These are phyloP conservation scores for Globisporangium cylindrosporum DNA, from an alignment of 352 stramenopile genomes.

Conservation along the genomic window DNA sequence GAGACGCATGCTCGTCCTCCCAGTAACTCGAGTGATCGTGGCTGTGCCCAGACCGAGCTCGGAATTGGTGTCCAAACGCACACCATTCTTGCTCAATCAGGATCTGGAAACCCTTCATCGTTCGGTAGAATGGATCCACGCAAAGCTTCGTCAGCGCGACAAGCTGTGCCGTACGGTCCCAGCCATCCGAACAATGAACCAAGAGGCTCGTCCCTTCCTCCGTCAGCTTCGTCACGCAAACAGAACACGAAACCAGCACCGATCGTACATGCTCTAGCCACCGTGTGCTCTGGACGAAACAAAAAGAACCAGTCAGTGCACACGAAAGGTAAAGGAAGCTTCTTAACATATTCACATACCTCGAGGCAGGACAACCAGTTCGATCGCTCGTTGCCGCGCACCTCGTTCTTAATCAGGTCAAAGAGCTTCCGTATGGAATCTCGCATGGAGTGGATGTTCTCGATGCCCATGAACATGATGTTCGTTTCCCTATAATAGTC, in stretches of 20 bases:
- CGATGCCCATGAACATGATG: slow-evolving; percentile 87
- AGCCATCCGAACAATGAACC: slow-evolving; percentile 99
- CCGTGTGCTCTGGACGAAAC: slow-evolving; percentile 47
- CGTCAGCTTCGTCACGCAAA: slow-evolving; percentile 86
- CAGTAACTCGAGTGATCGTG: slow-evolving; percentile 72
- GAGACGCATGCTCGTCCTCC: slow-evolving; percentile 96
- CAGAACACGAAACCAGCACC: slow-evolving; percentile 87
- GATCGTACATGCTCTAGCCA: slow-evolving; percentile 84
- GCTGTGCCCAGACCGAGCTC: slow-evolving; percentile 78
- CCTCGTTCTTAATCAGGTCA: slow-evolving; percentile 85
- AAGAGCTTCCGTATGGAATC: slow-evolving; percentile 81
- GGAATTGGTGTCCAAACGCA: slow-evolving; percentile 98
- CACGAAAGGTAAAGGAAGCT: background rate
- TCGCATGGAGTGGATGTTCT: slow-evolving; percentile 93
- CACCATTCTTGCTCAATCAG: slow-evolving; percentile 99
- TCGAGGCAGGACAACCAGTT: slow-evolving; percentile 83
- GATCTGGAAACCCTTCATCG: slow-evolving; percentile 93
- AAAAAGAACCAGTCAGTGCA: background rate
- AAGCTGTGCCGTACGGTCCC: slow-evolving; percentile 98
- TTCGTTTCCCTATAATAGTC: slow-evolving; percentile 82
- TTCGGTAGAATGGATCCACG: slow-evolving; percentile 97
- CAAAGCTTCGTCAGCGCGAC: slow-evolving; percentile 94
- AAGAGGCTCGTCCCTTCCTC: slow-evolving; percentile 92
- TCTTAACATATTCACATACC: slow-evolving; percentile 24
- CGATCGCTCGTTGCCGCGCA: slow-evolving; percentile 66